These are phyloP conservation scores for Botryotinia narcissicola DNA, from an alignment of 2,329 filamentous ascomycete genomes.

Conservation along the genomic window DNA sequence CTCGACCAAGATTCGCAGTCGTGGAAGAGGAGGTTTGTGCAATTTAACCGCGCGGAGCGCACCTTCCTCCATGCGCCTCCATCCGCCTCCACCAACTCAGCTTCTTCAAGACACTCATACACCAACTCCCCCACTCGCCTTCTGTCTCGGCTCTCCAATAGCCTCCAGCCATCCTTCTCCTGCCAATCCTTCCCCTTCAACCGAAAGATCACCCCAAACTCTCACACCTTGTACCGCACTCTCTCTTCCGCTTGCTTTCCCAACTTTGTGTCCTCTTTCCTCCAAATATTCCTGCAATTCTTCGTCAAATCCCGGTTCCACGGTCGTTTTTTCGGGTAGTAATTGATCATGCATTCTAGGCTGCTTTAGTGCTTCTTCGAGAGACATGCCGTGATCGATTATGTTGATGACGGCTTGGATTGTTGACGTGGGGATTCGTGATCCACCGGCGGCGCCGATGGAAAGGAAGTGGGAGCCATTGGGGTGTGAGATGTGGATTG, in stretches of 20 bases:
- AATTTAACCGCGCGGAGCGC: conserved; percentile 12
- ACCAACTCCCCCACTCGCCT: conserved; percentile 46
- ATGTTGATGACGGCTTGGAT: conserved; percentile 72
- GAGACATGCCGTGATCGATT: conserved; percentile 60
- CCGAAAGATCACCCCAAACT: conserved; percentile 64
- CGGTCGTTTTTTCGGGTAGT: conserved; percentile 63
- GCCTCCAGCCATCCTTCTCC: conserved; percentile 78
- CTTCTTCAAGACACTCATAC: not conserved
- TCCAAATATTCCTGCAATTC: conserved; percentile 61
- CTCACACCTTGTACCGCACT: conserved; percentile 72
- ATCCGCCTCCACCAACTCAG: not conserved
- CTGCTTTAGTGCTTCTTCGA: conserved; percentile 59
- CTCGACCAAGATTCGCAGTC: not conserved
- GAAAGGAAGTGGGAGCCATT: conserved; percentile 65
- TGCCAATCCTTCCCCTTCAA: conserved; percentile 72
- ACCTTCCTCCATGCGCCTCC: not conserved
- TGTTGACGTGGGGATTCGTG: conserved; percentile 77
- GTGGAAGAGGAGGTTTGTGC: not conserved
- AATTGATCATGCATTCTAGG: conserved; percentile 81
- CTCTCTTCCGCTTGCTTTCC: conserved; percentile 59
- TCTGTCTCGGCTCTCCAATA: conserved; percentile 71
- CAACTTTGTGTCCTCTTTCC: conserved; percentile 67
- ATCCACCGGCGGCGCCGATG: conserved; percentile 76
- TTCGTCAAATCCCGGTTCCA: conserved; percentile 70
- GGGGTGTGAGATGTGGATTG: conserved; percentile 57